phyloP scores from a whole-genome alignment of 2,329 filamentous ascomycete genomes.

The Zarea fungicola region DNA sequence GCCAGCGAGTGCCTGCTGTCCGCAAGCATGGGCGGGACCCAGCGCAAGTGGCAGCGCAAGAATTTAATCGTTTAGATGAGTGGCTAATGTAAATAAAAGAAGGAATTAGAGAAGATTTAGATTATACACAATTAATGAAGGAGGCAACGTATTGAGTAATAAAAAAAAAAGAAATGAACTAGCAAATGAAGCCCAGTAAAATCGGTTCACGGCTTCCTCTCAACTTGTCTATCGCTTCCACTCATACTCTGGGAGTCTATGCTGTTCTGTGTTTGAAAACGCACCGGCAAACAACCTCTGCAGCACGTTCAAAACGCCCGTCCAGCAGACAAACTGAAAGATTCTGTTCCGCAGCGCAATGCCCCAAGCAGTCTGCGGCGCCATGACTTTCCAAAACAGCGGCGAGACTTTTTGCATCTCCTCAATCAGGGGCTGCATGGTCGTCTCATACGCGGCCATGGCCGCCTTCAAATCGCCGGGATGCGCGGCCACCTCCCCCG shows the following conservation, averaged over 20 bases:
- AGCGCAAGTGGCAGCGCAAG: neutral
- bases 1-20: constrained; percentile 7
- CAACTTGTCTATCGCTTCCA: constrained; percentile 7
- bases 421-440: constrained; percentile 36
- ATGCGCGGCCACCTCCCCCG: constrained; percentile 36
- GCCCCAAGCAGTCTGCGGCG: constrained; percentile 40
- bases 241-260: constrained; percentile 34
- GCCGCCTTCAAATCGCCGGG: constrained; percentile 24
- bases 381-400: constrained; percentile 30
- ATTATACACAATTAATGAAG: neutral
- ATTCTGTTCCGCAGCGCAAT: constrained; percentile 39
- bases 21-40: constrained; percentile 8
- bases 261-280: constrained; percentile 22
- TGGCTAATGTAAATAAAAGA: constrained; percentile 1
- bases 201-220: neutral
- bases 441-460: constrained; percentile 35
- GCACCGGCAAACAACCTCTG: constrained; percentile 26
- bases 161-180: neutral
- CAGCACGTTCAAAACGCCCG: constrained; percentile 21
- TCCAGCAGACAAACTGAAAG: constrained; percentile 35
- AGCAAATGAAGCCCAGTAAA: too few relatives aligned
- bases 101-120: neutral
- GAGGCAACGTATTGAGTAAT: neutral
- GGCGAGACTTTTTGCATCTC: constrained; percentile 28
- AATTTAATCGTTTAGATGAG: constrained; percentile 5